Base-by-base conservation (phyloP, 1,284 basidiomycete genomes). In the Tremellales sp. region DNA sequence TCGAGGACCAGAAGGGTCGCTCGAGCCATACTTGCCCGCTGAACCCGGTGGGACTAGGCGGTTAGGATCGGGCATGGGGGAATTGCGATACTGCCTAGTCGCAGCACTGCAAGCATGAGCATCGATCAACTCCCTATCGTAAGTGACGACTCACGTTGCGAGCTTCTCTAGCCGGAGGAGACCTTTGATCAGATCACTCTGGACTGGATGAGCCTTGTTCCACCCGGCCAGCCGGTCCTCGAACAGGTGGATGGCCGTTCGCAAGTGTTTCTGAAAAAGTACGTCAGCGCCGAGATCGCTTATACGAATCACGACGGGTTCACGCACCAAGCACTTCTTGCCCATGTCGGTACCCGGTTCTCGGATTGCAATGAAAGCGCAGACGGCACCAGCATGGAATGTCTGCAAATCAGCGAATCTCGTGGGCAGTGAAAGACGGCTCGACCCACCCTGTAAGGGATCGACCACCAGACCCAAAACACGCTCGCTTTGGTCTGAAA, bases 381-480 rank as follows among this genome's bases (percentile, higher is more conserved):
- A 69, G 1, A 75, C 73, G 0, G 72, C 68, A 19, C 67, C 70
- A 6, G 72, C 70, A 51, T 74, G 72, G 60, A 74, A 74, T 0
- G 72, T 69, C 68, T 68, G 47, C 4, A 11, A n/a, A 33, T 45
- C 37, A 46, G 39, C 36, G 6, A 17, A 22, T 7, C 39, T n/a
- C 17, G 11, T 11, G 21, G 24, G 13, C 21, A 4, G 24, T 17
- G 33, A n/a, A 15, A 10, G 23, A 26, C 21, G 24, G 7, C 8
- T 8, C 17, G 36, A 56, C 67, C 56, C 48, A 70, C 68, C 24
- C 71, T 58, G 48, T 67, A 65, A 23, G 62, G 60, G 64, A 69
- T 66, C 8, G 70, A 67, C 68, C 67, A 74, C 65, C 72, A 72
- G n/a, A 62, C 61, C 71, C 71, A 75, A n/a, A 62, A 62, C 15